phyloP scores from a whole-genome alignment of 176 grass and related monocot genomes.

The Carex scoparia region DNA sequence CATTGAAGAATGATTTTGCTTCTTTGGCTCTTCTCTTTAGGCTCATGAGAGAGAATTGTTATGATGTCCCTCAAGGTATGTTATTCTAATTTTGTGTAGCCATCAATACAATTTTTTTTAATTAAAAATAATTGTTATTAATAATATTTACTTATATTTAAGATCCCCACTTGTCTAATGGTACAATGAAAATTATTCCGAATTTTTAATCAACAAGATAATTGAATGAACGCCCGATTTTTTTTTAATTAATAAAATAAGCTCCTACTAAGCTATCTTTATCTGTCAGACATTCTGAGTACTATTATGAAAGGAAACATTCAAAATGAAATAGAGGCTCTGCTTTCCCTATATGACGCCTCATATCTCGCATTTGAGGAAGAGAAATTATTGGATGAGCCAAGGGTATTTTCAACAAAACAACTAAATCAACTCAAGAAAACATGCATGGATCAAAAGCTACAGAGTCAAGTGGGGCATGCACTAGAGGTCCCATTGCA shows the following conservation, averaged over 20 bases:
- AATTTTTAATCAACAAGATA: not conserved
- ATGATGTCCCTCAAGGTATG: slow-evolving; percentile 33
- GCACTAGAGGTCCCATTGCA: slow-evolving; percentile 39
- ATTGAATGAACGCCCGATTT: not conserved
- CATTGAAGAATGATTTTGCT: slow-evolving; percentile 11
- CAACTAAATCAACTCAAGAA: not conserved
- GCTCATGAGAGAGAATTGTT: slow-evolving; percentile 29
- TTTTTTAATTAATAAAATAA: not conserved
- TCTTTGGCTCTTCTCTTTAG: slow-evolving; percentile 32
- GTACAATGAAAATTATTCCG: not conserved
- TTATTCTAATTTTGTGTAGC: not conserved
- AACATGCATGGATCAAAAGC: slow-evolving; percentile 8
- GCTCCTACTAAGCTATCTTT: not conserved
- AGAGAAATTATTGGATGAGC: slow-evolving; percentile 15
- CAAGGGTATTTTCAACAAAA: not conserved
- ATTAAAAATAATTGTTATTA: not conserved
- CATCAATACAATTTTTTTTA: not conserved
- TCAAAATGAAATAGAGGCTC: not conserved
- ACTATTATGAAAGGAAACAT: not conserved
- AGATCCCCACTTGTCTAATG: not conserved
- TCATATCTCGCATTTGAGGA: slow-evolving; percentile 18
- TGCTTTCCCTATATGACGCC: slow-evolving; percentile 30
- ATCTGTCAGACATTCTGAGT: not conserved
- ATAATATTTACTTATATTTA: not conserved
- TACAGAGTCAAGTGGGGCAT: not conserved